Evolutionary conservation across 495 filamentous ascomycete genomes (phyloP).

Genomic region (Lophiotrema nucula): DNA sequence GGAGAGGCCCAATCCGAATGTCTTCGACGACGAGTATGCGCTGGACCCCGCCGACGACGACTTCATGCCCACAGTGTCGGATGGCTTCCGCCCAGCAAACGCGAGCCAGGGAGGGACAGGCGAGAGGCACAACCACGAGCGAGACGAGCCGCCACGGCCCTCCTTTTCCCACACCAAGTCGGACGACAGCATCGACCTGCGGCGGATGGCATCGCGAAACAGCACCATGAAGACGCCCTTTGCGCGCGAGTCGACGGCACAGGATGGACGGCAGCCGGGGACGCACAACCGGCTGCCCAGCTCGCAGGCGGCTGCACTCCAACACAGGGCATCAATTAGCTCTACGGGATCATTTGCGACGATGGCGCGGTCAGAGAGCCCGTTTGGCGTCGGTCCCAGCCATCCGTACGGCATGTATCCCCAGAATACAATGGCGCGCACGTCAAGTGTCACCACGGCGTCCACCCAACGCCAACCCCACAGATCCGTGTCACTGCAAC

Average conservation of each 20-base stretch:
- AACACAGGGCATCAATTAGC: conserved; percentile 28
- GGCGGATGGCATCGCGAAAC: conserved; percentile 30
- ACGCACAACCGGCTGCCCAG: conserved; percentile 17
- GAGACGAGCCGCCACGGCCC: conserved; percentile 12
- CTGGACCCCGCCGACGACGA: conserved; percentile 36
- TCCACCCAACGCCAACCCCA: conserved; percentile 27
- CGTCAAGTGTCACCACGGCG: conserved; percentile 36
- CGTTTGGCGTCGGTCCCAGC: conserved; percentile 38
- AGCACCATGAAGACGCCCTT: conserved; percentile 27
- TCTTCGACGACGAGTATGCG: conserved; percentile 45
- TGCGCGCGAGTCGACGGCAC: conserved; percentile 13
- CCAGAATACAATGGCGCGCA: conserved; percentile 38
- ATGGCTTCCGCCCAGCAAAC: conserved; percentile 37
- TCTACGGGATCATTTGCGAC: conserved; percentile 40
- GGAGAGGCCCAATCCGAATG: conserved; percentile 32
- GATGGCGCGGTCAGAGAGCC: conserved; percentile 37
- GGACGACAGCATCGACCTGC: conserved; percentile 18
- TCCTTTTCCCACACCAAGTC: conserved; percentile 2
- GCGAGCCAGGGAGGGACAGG: not conserved
- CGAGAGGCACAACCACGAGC: conserved; percentile 4
- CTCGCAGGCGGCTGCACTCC: conserved; percentile 31
- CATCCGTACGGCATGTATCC: conserved; percentile 46
- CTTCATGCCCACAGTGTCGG: conserved; percentile 32
- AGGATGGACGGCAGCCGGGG: conserved; percentile 6
- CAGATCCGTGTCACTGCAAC: conserved; percentile 35